These are phyloP conservation scores for Symmetrospora coprosmae DNA, from an alignment of 768 basidiomycete species.

Conservation along the genomic window DNA sequence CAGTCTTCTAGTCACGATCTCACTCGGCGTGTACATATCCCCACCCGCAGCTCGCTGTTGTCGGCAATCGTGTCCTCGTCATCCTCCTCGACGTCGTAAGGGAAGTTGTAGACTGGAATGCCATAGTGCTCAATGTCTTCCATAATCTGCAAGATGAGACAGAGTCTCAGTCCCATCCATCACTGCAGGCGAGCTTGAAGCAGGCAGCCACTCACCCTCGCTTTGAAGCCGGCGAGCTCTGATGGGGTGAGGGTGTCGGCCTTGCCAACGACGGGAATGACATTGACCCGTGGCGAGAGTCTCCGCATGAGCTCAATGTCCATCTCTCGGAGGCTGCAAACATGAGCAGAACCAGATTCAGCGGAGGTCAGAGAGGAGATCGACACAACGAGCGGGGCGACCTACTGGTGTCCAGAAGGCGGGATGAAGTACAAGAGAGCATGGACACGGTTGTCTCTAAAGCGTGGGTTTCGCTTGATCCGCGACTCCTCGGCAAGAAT, in stretches of 20 bases:
- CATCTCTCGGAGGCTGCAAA: conserved; percentile 67
- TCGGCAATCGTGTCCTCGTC: conserved; percentile 97
- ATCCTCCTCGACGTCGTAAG: conserved; percentile 97
- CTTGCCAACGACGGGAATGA: conserved; percentile 93
- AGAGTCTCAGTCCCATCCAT: background rate
- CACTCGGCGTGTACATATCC: conserved; percentile 33
- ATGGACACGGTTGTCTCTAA: conserved; percentile 94
- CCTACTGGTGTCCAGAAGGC: conserved; percentile 94
- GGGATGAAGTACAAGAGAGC: conserved; percentile 96
- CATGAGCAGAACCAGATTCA: background rate
- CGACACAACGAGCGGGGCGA: background rate
- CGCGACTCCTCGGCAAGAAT: conserved; percentile 95
- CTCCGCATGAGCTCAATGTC: conserved; percentile 99
- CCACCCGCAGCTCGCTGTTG: conserved; percentile 81
- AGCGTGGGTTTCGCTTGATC: conserved; percentile 98
- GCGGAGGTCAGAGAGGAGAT: background rate
- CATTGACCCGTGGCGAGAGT: conserved; percentile 91
- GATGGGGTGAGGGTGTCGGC: conserved; percentile 85
- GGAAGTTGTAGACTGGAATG: conserved; percentile 98
- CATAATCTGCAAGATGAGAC: conserved; percentile 70
- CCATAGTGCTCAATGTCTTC: conserved; percentile 98
- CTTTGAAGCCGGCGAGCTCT: conserved; percentile 90
- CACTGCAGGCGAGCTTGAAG: background rate
- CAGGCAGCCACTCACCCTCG: conserved; percentile 42
- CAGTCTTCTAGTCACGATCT: too few relatives aligned